Base-by-base conservation (phyloP, 371 early-diverging fungal species). In the Rhizopus delemar region DNA sequence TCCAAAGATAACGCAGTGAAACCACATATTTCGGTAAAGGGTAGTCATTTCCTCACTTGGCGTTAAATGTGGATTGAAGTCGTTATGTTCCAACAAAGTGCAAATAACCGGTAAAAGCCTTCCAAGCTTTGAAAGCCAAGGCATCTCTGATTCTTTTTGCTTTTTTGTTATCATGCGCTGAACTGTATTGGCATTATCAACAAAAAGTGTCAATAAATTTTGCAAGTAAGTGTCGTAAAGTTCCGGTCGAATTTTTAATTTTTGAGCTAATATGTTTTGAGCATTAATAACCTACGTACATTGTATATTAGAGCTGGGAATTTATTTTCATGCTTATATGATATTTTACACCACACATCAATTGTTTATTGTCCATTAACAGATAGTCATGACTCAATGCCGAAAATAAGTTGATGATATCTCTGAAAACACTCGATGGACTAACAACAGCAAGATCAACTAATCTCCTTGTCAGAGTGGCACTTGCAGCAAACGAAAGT, bases 1-100 rank as follows among this genome's bases (percentile, higher is more conserved):
- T 1, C 93, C 90, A 68, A 85, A 88, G 3, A 92, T 66, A 1
- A 93, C 86, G 48, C 92, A 83, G 59, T 92, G 89, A 65, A 96
- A 88, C 98, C 98, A 97, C 16, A 90, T 80, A 65, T 93, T 93
- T 34, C 96, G 83, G 78, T 93, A 93, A 11, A 89, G 73, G 22
- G 83, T 73, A 0, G 84, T 81, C 2, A 85, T 74, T 46, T 92
- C 93, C 16, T 85, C 82, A 31, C 79, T 79, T 8, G 87, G 81
- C 3, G 74, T 76, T 29, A 81, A 58, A 52, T 87, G 88, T 4
- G 84, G 84, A 22, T 82, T 72, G 56, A 89, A 90, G 34, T 85
- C 83, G 5, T 72, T 62, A 33, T 86, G 86, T 4, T 75, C 69
- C 32, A 90, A 71, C 12, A 91, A 74, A 8, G 85, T 76, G 36